Percentiles rank a stretch among this genome's conserved stretches.
Evolutionary conservation across 2,329 filamentous ascomycete genomes (phyloP).

Genomic region (Trichoderma koningiopsis): DNA sequence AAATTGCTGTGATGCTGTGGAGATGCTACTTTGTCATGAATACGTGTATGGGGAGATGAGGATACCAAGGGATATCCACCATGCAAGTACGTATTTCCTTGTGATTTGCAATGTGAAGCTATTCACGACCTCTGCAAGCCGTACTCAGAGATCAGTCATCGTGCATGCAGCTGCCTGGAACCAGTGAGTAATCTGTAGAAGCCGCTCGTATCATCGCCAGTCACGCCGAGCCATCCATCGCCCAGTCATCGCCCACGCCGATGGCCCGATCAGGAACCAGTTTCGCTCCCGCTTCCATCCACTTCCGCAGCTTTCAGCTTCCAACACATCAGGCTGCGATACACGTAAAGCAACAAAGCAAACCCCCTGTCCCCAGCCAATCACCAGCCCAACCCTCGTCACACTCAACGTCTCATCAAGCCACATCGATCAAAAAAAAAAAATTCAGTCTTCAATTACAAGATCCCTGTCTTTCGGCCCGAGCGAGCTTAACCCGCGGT

Average conservation of each 20-base stretch:
- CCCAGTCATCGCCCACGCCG: not conserved
- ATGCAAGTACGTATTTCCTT: not conserved
- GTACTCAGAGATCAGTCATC: not conserved
- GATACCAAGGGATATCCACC: not conserved
- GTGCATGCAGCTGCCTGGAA: not conserved
- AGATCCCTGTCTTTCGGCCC: not conserved
- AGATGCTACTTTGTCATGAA: not conserved
- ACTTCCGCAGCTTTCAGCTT: not conserved
- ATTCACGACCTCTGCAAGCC: not conserved
- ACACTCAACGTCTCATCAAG: not conserved
- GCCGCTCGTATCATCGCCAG: not conserved
- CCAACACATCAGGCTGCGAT: not conserved
- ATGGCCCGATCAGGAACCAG: not conserved
- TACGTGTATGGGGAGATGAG: not conserved
- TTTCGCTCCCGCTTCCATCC: not conserved
- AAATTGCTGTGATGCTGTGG: not conserved
- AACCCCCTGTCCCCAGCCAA: not conserved
- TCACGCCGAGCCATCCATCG: not conserved
- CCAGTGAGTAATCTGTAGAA: not conserved
- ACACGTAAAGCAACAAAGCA: not conserved
- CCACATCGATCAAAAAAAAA: not conserved
- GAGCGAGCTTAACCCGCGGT: constrained; percentile 17
- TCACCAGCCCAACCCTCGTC: not conserved
- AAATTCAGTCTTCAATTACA: not conserved
- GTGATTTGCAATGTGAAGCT: not conserved